Percentiles rank a stretch among this genome's conserved stretches.
phyloP scores from a whole-genome alignment of 2,329 filamentous ascomycete species.

The Verticillium zaregamsianum region DNA sequence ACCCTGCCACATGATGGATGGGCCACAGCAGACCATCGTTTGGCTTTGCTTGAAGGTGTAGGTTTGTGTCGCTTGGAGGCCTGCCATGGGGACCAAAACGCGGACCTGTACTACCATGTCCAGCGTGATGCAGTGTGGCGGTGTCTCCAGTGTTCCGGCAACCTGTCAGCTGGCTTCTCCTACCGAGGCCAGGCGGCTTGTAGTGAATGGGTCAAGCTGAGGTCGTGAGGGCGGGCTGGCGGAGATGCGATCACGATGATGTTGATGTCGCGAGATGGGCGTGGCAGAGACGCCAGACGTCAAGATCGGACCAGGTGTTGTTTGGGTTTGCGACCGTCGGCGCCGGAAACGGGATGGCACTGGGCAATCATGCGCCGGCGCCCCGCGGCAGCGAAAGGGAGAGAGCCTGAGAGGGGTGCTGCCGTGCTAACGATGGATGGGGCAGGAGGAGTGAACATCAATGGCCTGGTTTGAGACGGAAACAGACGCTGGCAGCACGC shows the following conservation, averaged over 20 bases:
- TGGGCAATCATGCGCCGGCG: background rate
- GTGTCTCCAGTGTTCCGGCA: background rate
- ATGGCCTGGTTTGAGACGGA: background rate
- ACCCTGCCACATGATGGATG: background rate
- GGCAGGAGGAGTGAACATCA: background rate
- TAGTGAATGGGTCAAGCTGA: background rate
- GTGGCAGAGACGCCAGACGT: background rate
- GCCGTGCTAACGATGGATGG: background rate
- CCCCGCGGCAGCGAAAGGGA: background rate
- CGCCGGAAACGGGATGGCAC: background rate
- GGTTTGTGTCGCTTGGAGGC: background rate
- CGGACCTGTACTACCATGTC: background rate
- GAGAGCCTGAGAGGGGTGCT: background rate
- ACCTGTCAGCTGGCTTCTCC: background rate
- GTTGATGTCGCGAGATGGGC: background rate
- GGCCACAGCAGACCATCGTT: background rate
- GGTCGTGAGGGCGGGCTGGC: background rate
- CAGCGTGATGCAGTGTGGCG: background rate
- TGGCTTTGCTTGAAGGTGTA: background rate
- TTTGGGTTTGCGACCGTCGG: background rate
- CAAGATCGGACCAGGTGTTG: background rate
- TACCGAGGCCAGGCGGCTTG: background rate
- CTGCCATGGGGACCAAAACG: background rate
- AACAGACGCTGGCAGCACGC: background rate
- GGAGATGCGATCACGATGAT: background rate